These are phyloP conservation scores for Tolypocladium amazonense DNA, from an alignment of 2,329 filamentous ascomycete genomes.

Conservation along the genomic window DNA sequence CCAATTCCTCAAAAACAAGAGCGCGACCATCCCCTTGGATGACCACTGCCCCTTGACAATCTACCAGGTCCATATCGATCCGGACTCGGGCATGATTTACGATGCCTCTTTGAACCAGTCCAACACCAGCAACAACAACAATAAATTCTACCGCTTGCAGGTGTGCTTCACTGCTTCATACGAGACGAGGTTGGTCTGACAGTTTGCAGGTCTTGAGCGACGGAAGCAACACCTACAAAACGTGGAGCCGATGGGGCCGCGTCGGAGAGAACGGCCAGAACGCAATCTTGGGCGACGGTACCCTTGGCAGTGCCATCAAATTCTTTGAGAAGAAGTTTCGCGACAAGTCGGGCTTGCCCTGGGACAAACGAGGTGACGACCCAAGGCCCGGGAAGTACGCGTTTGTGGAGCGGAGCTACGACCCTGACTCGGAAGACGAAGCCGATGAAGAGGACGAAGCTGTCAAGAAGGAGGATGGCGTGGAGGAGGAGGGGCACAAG, in stretches of 20 bases:
- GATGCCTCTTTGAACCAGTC: slow-evolving; percentile 75
- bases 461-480: slow-evolving; percentile 24
- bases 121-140: slow-evolving; percentile 60
- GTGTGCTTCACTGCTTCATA: slow-evolving; percentile 22
- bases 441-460: slow-evolving; percentile 14
- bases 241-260: slow-evolving; percentile 74
- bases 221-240: slow-evolving; percentile 32
- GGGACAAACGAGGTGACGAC: slow-evolving; percentile 39
- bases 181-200: slow-evolving; percentile 3
- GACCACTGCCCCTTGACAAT: slow-evolving; percentile 25
- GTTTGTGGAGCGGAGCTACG: slow-evolving; percentile 71
- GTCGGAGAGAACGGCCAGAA: slow-evolving; percentile 52
- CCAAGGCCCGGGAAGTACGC: slow-evolving; percentile 64
- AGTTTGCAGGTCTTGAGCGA: slow-evolving; percentile 30
- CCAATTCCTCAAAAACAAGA: slow-evolving; percentile 35
- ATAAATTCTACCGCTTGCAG: slow-evolving; percentile 75
- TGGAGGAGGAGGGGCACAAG: slow-evolving; percentile 20
- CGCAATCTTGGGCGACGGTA: slow-evolving; percentile 29
- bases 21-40: slow-evolving; percentile 39
- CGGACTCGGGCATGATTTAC: slow-evolving; percentile 52
- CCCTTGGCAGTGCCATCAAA: slow-evolving; percentile 30
- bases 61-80: slow-evolving; percentile 54
- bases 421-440: slow-evolving; percentile 35
- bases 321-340: slow-evolving; percentile 53
- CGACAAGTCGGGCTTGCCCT: slow-evolving; percentile 47